Base-by-base conservation (phyloP, 2,329 filamentous ascomycete genomes). In the Gyromitra esculenta region DNA sequence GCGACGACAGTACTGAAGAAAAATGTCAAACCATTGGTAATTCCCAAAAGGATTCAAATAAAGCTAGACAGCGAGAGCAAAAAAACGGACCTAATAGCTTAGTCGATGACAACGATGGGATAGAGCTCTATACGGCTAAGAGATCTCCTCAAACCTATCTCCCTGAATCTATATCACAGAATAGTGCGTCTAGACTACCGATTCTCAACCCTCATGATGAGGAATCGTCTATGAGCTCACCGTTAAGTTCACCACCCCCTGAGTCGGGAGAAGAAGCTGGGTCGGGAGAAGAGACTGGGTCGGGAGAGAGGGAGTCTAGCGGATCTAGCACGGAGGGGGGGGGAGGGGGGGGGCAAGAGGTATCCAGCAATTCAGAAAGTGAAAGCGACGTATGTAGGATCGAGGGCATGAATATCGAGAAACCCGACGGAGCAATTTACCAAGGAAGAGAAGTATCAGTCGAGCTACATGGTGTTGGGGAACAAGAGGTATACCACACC, bases 221-320 rank as follows among this genome's bases (percentile, higher is more conserved):
- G n/a, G 25, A 39, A 7, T 39, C 35, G 6, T 18, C 48, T 8
- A 18, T 39, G 15, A 60, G 59, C 13, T 54, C 50, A 11, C 43
- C 18, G 15, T 25, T 50, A 59, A 71, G 65, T 35, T 71, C 57
- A 15, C 57, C 56, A 48, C 54, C 54, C 1, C 63, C 59, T 1
- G 31, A 31, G 48, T 52, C 15, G 11, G 41, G 43, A 43, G 31
- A 45, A 3, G 37, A 35, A 8, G 21, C 18, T 15, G 37, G 5
- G 5, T 8, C 37, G 9, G n/a, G 18, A 8, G 18, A 37, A 37
- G 7, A 31, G 25, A 31, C 25, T 31, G 25, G 25, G 25, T 4
- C 25, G 25, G 25, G 25, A 31, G 25, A 31, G 11, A 31, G 25
- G 15, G 41, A 6, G 4, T 7, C 25, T 11, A 8, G 11, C 9